These are phyloP conservation scores for Suhomyces wounanorum DNA, from an alignment of 1,139 yeast genomes.

Conservation along the genomic window DNA sequence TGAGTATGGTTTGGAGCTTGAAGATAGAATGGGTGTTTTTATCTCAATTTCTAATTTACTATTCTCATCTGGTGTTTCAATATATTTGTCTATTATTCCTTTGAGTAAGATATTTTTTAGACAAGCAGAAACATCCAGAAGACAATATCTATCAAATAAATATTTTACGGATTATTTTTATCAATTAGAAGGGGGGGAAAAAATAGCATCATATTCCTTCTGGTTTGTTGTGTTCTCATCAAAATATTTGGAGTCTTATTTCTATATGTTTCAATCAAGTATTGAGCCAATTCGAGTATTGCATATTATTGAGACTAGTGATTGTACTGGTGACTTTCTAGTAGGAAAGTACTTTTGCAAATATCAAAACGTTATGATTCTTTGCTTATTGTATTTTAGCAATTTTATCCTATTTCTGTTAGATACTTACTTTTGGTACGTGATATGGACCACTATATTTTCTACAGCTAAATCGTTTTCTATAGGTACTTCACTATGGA, in stretches of 20 bases:
- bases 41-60: slow-evolving; percentile 48
- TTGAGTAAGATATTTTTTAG: slow-evolving; percentile 44
- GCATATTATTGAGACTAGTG: slow-evolving; percentile 54
- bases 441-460: slow-evolving; percentile 74
- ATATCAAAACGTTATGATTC: slow-evolving; percentile 58
- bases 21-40: slow-evolving; percentile 33
- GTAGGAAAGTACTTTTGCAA: slow-evolving; percentile 56
- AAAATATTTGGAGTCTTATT: slow-evolving; percentile 53
- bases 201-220: slow-evolving; percentile 45
- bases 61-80: slow-evolving; percentile 42
- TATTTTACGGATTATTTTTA: slow-evolving; percentile 8
- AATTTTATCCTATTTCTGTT: slow-evolving; percentile 76
- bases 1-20: slow-evolving; percentile 25
- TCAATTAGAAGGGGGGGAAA: slow-evolving; percentile 31
- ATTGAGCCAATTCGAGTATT: slow-evolving; percentile 78
- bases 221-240: slow-evolving; percentile 36
- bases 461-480: slow-evolving; percentile 71
- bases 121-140: slow-evolving; percentile 18
- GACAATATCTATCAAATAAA: slow-evolving; percentile 36
- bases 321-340: slow-evolving; percentile 62
- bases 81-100: slow-evolving; percentile 50
- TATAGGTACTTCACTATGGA: slow-evolving; percentile 75
- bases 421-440: slow-evolving; percentile 89
- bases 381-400: slow-evolving; percentile 58
- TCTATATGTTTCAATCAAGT: slow-evolving; percentile 57